A percentile compares a stretch with the other conserved stretches of the same genome.
Evolutionary conservation across 2,329 filamentous ascomycete genomes (phyloP).

Genomic region (Hypoxylon rubiginosum): DNA sequence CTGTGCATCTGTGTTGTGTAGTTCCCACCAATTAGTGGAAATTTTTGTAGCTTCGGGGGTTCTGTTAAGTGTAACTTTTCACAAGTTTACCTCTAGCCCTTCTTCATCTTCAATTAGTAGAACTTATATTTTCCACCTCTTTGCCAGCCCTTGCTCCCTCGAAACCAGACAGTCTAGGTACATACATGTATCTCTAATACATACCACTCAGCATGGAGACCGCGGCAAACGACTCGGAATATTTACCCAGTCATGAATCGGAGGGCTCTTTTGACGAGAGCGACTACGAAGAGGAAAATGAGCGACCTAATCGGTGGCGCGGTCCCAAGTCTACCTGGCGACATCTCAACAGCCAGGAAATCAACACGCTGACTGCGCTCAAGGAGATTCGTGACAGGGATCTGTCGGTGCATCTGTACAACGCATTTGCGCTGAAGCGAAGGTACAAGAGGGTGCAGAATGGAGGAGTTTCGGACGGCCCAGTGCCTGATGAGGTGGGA

Average conservation of each 20-base stretch:
- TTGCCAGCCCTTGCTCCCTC: not conserved
- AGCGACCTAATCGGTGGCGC: constrained; percentile 79
- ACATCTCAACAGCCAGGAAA: constrained; percentile 71
- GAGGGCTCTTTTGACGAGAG: constrained; percentile 53
- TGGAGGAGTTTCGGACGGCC: constrained; percentile 19
- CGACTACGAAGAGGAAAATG: constrained; percentile 42
- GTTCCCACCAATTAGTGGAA: not conserved
- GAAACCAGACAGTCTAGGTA: too few relatives aligned
- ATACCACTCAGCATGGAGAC: constrained; percentile 36
- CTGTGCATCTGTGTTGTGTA: constrained; percentile 6
- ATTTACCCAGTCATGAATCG: constrained; percentile 53
- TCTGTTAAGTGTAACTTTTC: constrained; percentile 6
- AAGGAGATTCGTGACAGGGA: constrained; percentile 74
- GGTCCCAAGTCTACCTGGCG: constrained; percentile 78
- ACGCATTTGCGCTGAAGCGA: constrained; percentile 77
- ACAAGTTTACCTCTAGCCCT: constrained; percentile 6
- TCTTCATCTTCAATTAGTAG: not conserved
- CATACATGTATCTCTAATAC: not conserved
- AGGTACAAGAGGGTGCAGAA: constrained; percentile 47
- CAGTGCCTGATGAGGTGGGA: constrained; percentile 51
- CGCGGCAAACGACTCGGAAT: constrained; percentile 38
- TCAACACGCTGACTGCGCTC: constrained; percentile 73
- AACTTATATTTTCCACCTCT: not conserved
- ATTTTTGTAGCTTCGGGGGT: constrained; percentile 6
- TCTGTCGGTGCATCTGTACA: constrained; percentile 82